Conservation (phyloP, 176 grass and related monocot genomes). For the Paspalum vaginatum region DNA sequence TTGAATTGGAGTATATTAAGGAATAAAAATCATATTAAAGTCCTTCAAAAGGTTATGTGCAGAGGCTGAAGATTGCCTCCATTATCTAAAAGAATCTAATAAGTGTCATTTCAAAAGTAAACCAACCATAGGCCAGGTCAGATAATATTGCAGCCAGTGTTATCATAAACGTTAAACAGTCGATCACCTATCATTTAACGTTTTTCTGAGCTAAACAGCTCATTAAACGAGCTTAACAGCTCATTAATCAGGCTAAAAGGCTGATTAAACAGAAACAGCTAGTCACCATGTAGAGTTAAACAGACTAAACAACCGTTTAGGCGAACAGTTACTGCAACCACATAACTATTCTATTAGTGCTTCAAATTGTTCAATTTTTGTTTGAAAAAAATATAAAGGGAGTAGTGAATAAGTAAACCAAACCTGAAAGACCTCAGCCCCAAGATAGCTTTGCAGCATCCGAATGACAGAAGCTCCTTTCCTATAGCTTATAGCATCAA, state of each 20-base stretch:
- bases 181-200: too few relatives aligned
- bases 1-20: slow-evolving; percentile 15
- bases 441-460: slow-evolving; percentile 98
- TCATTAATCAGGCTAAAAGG: too few relatives aligned
- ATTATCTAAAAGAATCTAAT: background rate
- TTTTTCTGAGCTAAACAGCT: too few relatives aligned
- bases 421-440: slow-evolving; percentile 95
- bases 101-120: slow-evolving; percentile 3
- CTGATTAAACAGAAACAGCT: too few relatives aligned
- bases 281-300: too few relatives aligned
- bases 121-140: background rate
- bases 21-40: slow-evolving; percentile 15
- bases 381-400: background rate
- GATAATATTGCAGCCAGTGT: background rate
- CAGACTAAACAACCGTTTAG: too few relatives aligned
- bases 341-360: background rate
- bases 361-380: slow-evolving; percentile 2
- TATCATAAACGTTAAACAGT: too few relatives aligned
- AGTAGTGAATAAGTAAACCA: slow-evolving; percentile 34
- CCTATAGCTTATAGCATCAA: slow-evolving; percentile 99
- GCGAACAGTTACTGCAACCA: background rate
- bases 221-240: too few relatives aligned
- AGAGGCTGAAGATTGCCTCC: background rate
- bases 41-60: background rate
- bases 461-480: slow-evolving; percentile 95